Conservation (phyloP, 768 basidiomycete genomes). For the Pleurotus cornucopiae region DNA sequence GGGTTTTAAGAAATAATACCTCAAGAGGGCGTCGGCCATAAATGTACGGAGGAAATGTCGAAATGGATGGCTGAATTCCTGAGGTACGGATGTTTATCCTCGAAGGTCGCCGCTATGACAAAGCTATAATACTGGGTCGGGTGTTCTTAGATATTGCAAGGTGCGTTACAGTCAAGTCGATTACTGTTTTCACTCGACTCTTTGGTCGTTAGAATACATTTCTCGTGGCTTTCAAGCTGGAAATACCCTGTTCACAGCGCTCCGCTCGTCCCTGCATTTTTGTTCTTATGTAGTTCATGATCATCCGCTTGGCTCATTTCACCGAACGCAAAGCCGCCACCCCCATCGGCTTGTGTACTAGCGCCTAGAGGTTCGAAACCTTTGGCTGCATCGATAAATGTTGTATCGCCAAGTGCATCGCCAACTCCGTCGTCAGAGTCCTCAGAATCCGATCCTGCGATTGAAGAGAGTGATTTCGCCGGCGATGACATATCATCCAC, state of each 20-base stretch:
- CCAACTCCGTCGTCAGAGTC: constrained; percentile 3
- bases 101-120: neutral
- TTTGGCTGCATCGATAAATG: neutral
- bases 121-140: neutral
- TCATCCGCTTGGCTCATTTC: neutral
- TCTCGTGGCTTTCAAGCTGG: too few species aligned
- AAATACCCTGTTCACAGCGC: too few species aligned
- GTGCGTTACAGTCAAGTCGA: too few species aligned
- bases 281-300: too few species aligned
- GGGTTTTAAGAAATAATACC: constrained; percentile 56
- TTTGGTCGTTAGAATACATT: too few species aligned
- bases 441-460: constrained; percentile 8
- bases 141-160: neutral
- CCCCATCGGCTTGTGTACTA: constrained; percentile 1
- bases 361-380: neutral
- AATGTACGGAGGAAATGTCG: constrained; percentile 59
- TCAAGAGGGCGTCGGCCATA: constrained; percentile 56
- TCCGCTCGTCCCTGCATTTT: too few species aligned
- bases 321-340: neutral
- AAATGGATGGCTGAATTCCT: constrained; percentile 36
- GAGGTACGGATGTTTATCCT: constrained; percentile 3
- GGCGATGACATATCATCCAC: neutral
- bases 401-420: neutral
- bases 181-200: too few species aligned
- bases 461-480: constrained; percentile 7